A percentile compares a stretch with the other conserved stretches of the same genome.
These are phyloP conservation scores for Dactylellina leptospora DNA, from an alignment of 2,329 filamentous ascomycete genomes.

Conservation along the genomic window DNA sequence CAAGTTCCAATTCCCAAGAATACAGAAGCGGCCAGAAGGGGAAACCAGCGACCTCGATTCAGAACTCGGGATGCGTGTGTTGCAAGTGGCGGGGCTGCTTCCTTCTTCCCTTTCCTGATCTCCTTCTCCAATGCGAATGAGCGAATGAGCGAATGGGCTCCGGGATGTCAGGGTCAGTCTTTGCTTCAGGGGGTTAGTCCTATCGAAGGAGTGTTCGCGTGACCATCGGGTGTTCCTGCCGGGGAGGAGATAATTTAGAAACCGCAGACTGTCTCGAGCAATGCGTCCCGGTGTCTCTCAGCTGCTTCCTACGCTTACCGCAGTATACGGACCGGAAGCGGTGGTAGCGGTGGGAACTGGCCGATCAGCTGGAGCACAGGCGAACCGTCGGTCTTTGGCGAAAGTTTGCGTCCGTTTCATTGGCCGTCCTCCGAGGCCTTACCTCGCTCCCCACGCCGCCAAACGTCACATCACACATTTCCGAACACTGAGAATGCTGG, in stretches of 20 bases:
- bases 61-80: constrained; percentile 8
- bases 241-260: constrained; percentile 29
- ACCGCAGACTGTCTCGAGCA: constrained; percentile 28
- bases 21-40: constrained; percentile 14
- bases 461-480: constrained; percentile 30
- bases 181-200: constrained; percentile 12
- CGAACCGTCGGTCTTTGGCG: constrained; percentile 47
- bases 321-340: constrained; percentile 47
- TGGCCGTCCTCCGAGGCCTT: constrained; percentile 14
- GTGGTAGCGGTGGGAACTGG: constrained; percentile 50
- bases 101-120: neutral
- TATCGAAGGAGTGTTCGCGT: constrained; percentile 35
- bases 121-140: constrained; percentile 25
- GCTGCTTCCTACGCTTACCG: neutral
- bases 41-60: constrained; percentile 3
- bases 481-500: neutral
- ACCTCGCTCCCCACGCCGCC: constrained; percentile 30
- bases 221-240: constrained; percentile 50
- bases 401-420: constrained; percentile 39
- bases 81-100: neutral
- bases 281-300: neutral
- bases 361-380: constrained; percentile 44
- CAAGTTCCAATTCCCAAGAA: constrained; percentile 14
- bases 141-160: no score
- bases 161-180: constrained; percentile 12